These are phyloP conservation scores for Deakozyma indianensis DNA, from an alignment of 805 yeast genomes.

Conservation along the genomic window DNA sequence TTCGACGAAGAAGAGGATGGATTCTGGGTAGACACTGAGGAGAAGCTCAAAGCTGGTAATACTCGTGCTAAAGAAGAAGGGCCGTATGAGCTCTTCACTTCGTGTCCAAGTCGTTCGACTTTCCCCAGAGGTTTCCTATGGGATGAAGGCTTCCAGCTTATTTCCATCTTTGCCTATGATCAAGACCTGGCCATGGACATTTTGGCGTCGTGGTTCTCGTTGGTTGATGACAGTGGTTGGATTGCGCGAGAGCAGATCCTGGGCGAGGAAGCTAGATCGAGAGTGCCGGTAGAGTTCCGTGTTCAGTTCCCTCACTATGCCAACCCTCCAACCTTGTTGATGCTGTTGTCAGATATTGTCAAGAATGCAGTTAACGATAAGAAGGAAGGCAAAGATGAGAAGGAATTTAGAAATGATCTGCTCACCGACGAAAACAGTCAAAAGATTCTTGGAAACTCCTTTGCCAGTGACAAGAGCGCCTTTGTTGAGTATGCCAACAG, in stretches of 20 bases:
- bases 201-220: conserved; percentile 70
- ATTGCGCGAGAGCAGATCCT: conserved; percentile 89
- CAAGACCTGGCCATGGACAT: conserved; percentile 69
- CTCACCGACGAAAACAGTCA: conserved; percentile 23
- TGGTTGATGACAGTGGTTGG: conserved; percentile 90
- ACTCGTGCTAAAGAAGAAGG: conserved; percentile 47
- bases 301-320: conserved; percentile 83
- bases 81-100: conserved; percentile 60
- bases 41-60: conserved; percentile 7
- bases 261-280: conserved; percentile 79
- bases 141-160: conserved; percentile 95
- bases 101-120: conserved; percentile 85
- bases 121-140: conserved; percentile 96
- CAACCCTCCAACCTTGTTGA: conserved; percentile 87
- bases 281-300: conserved; percentile 73
- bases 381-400: conserved; percentile 4
- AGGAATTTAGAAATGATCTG: conserved; percentile 2
- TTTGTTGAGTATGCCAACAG: conserved; percentile 25
- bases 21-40: conserved; percentile 21
- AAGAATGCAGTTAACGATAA: conserved; percentile 17
- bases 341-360: conserved; percentile 36
- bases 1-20: conserved; percentile 52
- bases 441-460: conserved; percentile 27
- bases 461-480: conserved; percentile 36
- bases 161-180: conserved; percentile 73